phyloP scores from a whole-genome alignment of 2,329 filamentous ascomycete genomes.

The Apiospora saccharicola region DNA sequence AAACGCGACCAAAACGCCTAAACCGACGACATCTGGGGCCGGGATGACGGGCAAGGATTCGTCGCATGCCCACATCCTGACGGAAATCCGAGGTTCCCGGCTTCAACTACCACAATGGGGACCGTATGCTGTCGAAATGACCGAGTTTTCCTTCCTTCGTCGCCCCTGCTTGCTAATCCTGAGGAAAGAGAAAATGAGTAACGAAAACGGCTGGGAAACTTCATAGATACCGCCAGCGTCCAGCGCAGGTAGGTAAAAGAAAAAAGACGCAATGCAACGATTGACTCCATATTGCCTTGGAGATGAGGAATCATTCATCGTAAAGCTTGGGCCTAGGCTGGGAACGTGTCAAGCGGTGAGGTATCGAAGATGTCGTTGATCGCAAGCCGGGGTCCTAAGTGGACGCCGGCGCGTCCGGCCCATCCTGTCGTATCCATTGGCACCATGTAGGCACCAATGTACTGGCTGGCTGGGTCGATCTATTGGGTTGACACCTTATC shows the following conservation, averaged over 20 bases:
- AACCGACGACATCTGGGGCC: constrained; percentile 34
- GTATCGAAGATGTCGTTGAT: constrained; percentile 17
- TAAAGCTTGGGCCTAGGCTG: constrained; percentile 12
- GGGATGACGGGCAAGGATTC: constrained; percentile 19
- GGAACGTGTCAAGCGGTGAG: constrained; percentile 25
- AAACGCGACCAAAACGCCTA: constrained; percentile 36
- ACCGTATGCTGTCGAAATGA: neutral
- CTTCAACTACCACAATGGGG: neutral
- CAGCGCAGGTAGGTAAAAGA: constrained; percentile 21
- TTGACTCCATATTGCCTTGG: constrained; percentile 7
- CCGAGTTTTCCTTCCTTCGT: neutral
- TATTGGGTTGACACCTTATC: neutral
- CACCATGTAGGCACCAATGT: neutral
- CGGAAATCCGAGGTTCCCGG: neutral
- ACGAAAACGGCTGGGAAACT: neutral
- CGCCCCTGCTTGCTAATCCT: neutral
- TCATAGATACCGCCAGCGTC: constrained; percentile 6
- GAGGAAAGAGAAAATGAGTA: neutral
- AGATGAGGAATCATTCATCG: neutral
- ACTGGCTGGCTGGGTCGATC: neutral
- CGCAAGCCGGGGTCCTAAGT: constrained; percentile 20
- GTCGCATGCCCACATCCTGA: constrained; percentile 23
- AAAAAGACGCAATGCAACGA: neutral
- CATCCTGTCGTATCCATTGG: neutral
- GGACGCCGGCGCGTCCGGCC: constrained; percentile 19